Conservation (phyloP, 192 early-diverging fungal genomes). For the Coemansia sp. region DNA sequence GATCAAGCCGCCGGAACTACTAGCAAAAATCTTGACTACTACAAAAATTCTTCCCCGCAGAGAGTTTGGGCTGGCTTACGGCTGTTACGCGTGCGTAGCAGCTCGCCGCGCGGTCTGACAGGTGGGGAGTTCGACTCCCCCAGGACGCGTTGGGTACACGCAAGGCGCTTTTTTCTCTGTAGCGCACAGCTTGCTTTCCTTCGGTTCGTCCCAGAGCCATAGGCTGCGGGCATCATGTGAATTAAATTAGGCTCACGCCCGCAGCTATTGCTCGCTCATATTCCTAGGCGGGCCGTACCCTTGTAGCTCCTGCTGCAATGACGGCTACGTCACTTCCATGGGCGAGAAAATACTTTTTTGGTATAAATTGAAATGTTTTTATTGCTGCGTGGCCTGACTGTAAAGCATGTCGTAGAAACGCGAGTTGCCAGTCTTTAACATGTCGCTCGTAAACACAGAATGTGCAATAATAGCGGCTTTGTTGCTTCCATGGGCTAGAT, state of each 20-base stretch:
- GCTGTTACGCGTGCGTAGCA: neutral
- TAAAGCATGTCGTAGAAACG: constrained; percentile 38
- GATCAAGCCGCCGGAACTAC: neutral
- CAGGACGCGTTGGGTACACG: constrained; percentile 29
- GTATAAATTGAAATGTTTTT: constrained; percentile 3
- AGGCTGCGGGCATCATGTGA: constrained; percentile 29
- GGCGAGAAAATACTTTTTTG: constrained; percentile 20
- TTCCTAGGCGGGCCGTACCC: constrained; percentile 46
- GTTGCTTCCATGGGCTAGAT: neutral
- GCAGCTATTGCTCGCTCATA: constrained; percentile 48
- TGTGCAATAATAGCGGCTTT: constrained; percentile 5
- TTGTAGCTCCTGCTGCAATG: constrained; percentile 35
- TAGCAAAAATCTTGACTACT: neutral
- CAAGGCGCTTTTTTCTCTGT: constrained; percentile 23
- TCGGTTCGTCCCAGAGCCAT: constrained; percentile 49
- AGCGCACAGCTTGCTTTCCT: constrained; percentile 37
- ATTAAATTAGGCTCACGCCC: constrained; percentile 15
- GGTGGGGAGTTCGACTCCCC: neutral
- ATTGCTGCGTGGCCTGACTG: neutral
- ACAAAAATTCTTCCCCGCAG: neutral
- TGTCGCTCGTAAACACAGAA: constrained; percentile 43
- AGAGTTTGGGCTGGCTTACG: neutral
- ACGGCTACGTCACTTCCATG: constrained; percentile 52
- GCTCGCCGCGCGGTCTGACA: neutral
- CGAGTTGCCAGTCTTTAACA: constrained; percentile 47